A percentile compares a stretch with the other conserved stretches of the same genome.
phyloP scores from a whole-genome alignment of 768 basidiomycete genomes.

The Trametes meyenii region DNA sequence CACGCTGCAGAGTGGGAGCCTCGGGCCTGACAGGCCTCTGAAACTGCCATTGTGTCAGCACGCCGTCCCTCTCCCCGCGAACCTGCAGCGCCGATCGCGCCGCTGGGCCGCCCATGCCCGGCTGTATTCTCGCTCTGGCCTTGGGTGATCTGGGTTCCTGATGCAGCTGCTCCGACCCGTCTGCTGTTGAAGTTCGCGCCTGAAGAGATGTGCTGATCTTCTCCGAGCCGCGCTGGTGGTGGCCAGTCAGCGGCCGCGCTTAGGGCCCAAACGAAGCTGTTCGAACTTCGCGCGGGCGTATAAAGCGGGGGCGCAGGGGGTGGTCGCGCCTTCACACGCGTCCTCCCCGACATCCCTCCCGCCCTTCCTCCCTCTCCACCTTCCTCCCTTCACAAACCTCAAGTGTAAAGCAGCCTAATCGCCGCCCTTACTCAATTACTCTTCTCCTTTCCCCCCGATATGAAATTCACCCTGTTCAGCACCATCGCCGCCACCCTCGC shows the following conservation, averaged over 20 bases:
- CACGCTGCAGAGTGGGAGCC: too few relatives aligned
- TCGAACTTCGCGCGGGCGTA: not conserved
- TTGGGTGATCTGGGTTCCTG: constrained; percentile 12
- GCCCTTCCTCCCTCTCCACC: not conserved
- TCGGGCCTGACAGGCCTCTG: too few relatives aligned
- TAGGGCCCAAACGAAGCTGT: not conserved
- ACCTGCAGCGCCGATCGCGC: not conserved
- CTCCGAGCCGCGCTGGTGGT: too few relatives aligned
- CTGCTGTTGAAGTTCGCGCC: not conserved
- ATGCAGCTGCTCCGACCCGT: not conserved
- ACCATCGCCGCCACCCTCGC: constrained; percentile 9
- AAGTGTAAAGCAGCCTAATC: constrained; percentile 12
- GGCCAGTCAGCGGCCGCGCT: too few relatives aligned
- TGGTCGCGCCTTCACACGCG: not conserved
- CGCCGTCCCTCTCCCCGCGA: not conserved
- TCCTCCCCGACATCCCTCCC: not conserved
- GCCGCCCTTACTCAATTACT: constrained; percentile 3
- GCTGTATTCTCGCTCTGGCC: not conserved
- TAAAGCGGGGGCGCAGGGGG: not conserved
- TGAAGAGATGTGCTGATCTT: not conserved
- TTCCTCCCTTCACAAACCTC: not conserved
- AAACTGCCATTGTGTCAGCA: not conserved
- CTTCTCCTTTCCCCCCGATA: not conserved
- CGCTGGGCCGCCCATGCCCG: not conserved
- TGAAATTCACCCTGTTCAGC: constrained; percentile 14